Percentiles rank a stretch among this genome's conserved stretches.
Evolutionary conservation across 257 asterid species (phyloP).

Genomic region (Asclepias syriaca): DNA sequence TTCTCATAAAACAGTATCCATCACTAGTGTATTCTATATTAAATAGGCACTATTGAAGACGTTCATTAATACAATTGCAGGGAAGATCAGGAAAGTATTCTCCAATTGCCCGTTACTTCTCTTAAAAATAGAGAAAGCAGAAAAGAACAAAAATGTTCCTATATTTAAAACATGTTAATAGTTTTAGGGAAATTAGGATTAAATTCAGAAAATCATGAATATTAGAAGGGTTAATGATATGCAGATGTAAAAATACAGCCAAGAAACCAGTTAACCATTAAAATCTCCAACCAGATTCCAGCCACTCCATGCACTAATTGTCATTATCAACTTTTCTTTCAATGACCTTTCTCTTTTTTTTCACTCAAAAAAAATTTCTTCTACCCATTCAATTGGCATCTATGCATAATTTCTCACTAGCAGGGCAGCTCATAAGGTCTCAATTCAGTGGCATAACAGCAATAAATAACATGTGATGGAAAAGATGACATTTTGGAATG

Average conservation of each 20-base stretch:
- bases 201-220: not conserved
- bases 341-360: not conserved
- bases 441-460: not conserved
- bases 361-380: not conserved
- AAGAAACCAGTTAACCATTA: not conserved
- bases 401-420: not conserved
- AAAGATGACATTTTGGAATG: constrained; percentile 6
- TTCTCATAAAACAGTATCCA: not conserved
- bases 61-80: not conserved
- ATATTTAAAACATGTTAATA: not conserved
- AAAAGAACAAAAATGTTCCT: not conserved
- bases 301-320: not conserved
- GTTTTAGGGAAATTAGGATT: not conserved
- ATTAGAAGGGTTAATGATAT: not conserved
- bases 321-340: not conserved
- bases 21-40: not conserved
- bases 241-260: no score
- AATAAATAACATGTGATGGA: not conserved
- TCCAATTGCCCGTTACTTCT: not conserved
- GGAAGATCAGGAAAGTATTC: not conserved
- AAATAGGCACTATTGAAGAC: not conserved
- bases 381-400: not conserved
- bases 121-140: not conserved
- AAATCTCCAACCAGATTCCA: not conserved
- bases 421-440: not conserved